Conservation (phyloP, 2,329 filamentous ascomycete genomes). For the Atkinsonella texensis region DNA sequence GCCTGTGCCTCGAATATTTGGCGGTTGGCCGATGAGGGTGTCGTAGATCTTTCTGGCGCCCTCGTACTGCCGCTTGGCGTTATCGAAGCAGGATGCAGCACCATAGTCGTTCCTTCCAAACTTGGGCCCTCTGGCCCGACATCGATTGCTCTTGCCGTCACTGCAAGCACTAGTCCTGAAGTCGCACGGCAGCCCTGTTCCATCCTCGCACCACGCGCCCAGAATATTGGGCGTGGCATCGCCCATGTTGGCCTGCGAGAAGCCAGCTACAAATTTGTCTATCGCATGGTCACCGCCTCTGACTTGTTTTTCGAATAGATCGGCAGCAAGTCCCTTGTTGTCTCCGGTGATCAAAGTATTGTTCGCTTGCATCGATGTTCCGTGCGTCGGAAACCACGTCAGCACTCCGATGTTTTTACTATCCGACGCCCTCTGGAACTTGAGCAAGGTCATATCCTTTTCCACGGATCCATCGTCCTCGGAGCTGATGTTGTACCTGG, state of each 20-base stretch:
- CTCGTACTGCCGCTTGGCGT: conserved; percentile 54
- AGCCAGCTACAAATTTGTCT: conserved; percentile 70
- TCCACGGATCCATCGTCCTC: conserved; percentile 41
- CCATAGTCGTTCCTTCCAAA: conserved; percentile 57
- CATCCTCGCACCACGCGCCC: conserved; percentile 80
- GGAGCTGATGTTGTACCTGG: conserved; percentile 40
- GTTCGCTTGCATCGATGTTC: conserved; percentile 80
- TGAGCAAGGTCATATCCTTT: conserved; percentile 66
- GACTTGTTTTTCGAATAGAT: conserved; percentile 66
- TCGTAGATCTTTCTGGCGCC: conserved; percentile 41
- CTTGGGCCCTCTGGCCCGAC: conserved; percentile 58
- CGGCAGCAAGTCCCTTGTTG: conserved; percentile 85
- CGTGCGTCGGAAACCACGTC: conserved; percentile 86
- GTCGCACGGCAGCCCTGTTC: conserved; percentile 54
- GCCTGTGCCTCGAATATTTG: conserved; percentile 46
- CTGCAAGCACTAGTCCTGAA: conserved; percentile 70
- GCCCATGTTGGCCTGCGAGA: conserved; percentile 83
- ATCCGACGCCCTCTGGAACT: conserved; percentile 59
- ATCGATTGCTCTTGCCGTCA: conserved; percentile 52
- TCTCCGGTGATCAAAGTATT: conserved; percentile 83
- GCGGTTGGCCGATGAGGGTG: conserved; percentile 31
- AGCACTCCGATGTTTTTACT: conserved; percentile 66
- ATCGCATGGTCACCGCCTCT: conserved; percentile 41
- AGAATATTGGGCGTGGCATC: conserved; percentile 78
- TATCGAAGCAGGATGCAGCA: conserved; percentile 64